phyloP scores from a whole-genome alignment of 345 rosid genomes.

The Ceriops tagal region DNA sequence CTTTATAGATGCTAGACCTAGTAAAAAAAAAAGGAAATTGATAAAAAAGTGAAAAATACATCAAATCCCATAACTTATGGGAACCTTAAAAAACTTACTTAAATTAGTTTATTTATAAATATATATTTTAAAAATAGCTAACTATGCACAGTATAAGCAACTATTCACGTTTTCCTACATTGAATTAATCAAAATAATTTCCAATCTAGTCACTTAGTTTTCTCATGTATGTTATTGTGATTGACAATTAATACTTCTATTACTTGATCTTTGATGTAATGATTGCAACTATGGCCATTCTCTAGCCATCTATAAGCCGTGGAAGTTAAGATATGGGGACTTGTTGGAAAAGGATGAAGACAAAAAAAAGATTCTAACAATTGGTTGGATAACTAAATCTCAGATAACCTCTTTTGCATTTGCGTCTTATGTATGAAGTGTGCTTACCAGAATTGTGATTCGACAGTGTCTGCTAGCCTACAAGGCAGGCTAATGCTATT shows the following conservation, averaged over 20 bases:
- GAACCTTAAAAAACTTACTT: too few species aligned
- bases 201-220: slow-evolving; percentile 1
- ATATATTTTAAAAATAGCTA: too few species aligned
- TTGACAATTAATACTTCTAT: neutral
- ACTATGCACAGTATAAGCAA: too few species aligned
- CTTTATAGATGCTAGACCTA: too few species aligned
- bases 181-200: neutral
- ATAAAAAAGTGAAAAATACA: too few species aligned
- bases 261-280: neutral
- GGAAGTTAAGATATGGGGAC: neutral
- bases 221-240: neutral
- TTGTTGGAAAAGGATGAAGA: neutral
- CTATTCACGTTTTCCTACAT: too few species aligned
- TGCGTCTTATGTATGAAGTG: neutral
- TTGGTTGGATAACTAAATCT: neutral
- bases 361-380: neutral
- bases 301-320: neutral
- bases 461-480: neutral
- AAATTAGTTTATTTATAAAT: too few species aligned
- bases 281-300: neutral
- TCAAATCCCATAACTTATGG: too few species aligned
- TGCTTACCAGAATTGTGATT: neutral
- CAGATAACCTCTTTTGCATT: neutral
- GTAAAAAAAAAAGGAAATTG: too few species aligned
- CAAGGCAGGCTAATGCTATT: neutral